These are phyloP conservation scores for Pyrus pyrifolia DNA, from an alignment of 306 rosid species.

Conservation along the genomic window DNA sequence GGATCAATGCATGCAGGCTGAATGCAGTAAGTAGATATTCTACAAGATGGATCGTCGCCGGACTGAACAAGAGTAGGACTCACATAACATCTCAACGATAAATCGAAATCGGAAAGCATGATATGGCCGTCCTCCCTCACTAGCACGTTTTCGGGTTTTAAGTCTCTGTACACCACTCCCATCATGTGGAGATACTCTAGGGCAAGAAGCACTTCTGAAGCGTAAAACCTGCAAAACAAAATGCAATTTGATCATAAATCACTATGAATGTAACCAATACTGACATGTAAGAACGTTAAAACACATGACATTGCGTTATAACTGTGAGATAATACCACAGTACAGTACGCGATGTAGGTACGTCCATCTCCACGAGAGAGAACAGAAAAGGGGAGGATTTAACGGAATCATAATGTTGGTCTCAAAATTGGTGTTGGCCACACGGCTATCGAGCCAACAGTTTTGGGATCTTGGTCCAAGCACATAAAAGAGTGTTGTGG, in stretches of 20 bases:
- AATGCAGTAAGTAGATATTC: constrained; percentile 42
- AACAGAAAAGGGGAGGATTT: too few species aligned
- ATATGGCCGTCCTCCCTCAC: constrained; percentile 60
- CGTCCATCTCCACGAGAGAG: too few species aligned
- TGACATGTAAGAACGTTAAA: neutral
- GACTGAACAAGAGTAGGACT: constrained; percentile 53
- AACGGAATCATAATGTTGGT: neutral
- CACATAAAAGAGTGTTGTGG: neutral
- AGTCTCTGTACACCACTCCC: constrained; percentile 63
- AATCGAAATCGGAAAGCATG: constrained; percentile 59
- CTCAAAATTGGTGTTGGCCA: too few species aligned
- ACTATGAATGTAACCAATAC: neutral
- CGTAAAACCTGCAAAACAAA: constrained; percentile 40
- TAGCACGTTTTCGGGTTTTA: constrained; percentile 54
- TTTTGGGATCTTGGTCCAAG: too few species aligned
- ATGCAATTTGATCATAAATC: neutral
- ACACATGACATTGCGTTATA: too few species aligned
- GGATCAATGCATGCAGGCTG: constrained; percentile 52
- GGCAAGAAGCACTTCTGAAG: constrained; percentile 54
- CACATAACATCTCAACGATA: constrained; percentile 45
- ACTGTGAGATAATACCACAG: too few species aligned
- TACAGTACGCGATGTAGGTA: too few species aligned
- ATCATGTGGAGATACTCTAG: constrained; percentile 62
- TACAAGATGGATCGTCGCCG: constrained; percentile 28
- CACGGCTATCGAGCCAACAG: neutral